These are phyloP conservation scores for Eucommia ulmoides DNA, from an alignment of 257 asterid species.

Conservation along the genomic window DNA sequence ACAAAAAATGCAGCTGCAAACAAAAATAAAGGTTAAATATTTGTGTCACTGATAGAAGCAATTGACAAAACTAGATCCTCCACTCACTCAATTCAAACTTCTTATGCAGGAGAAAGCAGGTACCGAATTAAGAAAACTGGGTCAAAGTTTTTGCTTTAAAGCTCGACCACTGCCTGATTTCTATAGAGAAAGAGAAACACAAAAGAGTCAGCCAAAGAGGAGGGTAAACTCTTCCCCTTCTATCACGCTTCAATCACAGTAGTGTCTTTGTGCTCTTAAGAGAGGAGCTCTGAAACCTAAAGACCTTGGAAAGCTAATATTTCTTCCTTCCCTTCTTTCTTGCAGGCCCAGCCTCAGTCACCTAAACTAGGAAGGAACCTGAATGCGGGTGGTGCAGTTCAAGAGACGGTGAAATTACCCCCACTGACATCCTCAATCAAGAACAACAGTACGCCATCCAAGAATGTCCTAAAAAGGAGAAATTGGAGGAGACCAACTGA, in stretches of 20 bases:
- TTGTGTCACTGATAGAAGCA: not conserved
- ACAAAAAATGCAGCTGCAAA: constrained; percentile 28
- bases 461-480: constrained; percentile 10
- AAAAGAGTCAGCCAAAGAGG: constrained; percentile 26
- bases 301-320: constrained; percentile 1
- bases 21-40: constrained; percentile 42
- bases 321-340: not conserved
- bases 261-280: not conserved
- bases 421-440: constrained; percentile 30
- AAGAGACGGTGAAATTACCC: constrained; percentile 34
- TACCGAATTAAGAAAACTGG: constrained; percentile 41
- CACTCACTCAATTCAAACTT: not conserved
- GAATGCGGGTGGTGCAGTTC: constrained; percentile 17
- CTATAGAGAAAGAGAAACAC: constrained; percentile 45
- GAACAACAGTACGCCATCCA: constrained; percentile 16
- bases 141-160: constrained; percentile 73
- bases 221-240: constrained; percentile 21
- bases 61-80: not conserved
- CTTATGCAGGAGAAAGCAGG: constrained; percentile 74
- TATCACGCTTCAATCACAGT: not conserved
- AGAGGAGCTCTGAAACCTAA: not conserved
- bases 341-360: constrained; percentile 40
- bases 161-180: constrained; percentile 68
- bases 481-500: not conserved
- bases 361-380: constrained; percentile 29